Percentiles rank a stretch among this genome's conserved stretches.
Conservation (phyloP, 2,329 filamentous ascomycete species). For the Moelleriella libera region DNA sequence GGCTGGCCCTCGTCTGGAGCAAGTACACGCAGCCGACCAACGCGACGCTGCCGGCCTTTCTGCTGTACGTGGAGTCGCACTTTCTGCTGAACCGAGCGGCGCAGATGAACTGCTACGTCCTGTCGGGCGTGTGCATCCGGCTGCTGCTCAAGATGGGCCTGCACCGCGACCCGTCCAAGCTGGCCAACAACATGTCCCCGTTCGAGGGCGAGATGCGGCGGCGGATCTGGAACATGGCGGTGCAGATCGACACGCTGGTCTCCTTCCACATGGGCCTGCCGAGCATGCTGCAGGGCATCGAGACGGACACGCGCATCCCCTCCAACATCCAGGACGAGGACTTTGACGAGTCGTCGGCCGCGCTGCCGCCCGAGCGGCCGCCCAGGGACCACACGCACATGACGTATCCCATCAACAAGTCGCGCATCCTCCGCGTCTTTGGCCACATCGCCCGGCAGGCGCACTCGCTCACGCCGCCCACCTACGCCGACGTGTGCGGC, state of each 20-base stretch:
- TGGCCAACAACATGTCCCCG: constrained; percentile 32
- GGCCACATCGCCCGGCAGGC: constrained; percentile 34
- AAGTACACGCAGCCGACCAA: constrained; percentile 35
- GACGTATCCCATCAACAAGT: constrained; percentile 40
- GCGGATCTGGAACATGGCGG: constrained; percentile 36
- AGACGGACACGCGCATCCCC: constrained; percentile 47
- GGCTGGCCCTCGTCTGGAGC: constrained; percentile 34
- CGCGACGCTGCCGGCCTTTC: constrained; percentile 33
- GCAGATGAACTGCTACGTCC: constrained; percentile 39
- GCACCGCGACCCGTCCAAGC: constrained; percentile 38
- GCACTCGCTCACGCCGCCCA: constrained; percentile 31
- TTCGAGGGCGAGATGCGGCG: constrained; percentile 41
- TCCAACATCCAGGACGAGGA: constrained; percentile 52
- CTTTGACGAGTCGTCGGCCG: constrained; percentile 39
- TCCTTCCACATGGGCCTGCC: constrained; percentile 56
- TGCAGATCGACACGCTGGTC: constrained; percentile 48
- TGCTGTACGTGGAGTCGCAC: constrained; percentile 38
- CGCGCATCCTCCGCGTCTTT: constrained; percentile 30
- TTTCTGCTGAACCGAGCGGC: constrained; percentile 35
- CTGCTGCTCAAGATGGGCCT: constrained; percentile 45
- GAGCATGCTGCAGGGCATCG: constrained; percentile 47
- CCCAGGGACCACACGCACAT: constrained; percentile 44
- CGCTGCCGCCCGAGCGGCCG: constrained; percentile 42
- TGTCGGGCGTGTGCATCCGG: constrained; percentile 34
- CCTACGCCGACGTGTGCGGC: constrained; percentile 32